Percentiles rank a stretch among this genome's conserved stretches.
Evolutionary conservation across 1,139 yeast species (phyloP).

Genomic region (Saccharomyces hybrid): DNA sequence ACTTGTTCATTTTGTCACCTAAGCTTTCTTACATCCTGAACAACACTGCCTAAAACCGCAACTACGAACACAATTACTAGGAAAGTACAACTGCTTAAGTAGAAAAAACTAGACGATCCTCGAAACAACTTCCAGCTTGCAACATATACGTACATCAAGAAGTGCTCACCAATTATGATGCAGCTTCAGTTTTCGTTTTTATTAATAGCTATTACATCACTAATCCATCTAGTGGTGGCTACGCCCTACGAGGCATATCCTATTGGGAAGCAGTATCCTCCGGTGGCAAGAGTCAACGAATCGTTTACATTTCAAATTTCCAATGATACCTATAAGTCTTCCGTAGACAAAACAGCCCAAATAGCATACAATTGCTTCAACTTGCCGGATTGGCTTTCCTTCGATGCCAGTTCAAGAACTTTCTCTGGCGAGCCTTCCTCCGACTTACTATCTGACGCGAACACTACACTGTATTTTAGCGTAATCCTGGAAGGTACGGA

Average conservation of each 20-base stretch:
- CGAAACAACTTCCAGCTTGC: too few species aligned
- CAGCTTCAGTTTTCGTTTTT: too few species aligned
- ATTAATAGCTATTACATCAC: too few species aligned
- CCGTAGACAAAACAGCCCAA: constrained; percentile 33
- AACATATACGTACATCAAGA: too few species aligned
- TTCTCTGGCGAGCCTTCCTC: constrained; percentile 62
- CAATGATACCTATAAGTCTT: constrained; percentile 58
- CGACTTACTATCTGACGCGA: constrained; percentile 37
- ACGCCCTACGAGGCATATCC: constrained; percentile 67
- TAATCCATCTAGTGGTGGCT: constrained; percentile 12
- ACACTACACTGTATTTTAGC: constrained; percentile 32
- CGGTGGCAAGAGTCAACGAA: constrained; percentile 68
- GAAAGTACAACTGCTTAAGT: too few species aligned
- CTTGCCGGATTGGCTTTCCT: constrained; percentile 71
- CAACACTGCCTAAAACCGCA: too few species aligned
- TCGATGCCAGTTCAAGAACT: constrained; percentile 54
- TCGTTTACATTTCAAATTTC: constrained; percentile 63
- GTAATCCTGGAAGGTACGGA: constrained; percentile 63
- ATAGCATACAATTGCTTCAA: constrained; percentile 50
- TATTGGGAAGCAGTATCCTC: constrained; percentile 73
- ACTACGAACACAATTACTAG: too few species aligned
- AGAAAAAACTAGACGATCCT: too few species aligned
- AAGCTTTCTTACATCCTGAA: too few species aligned
- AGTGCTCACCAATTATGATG: too few species aligned
- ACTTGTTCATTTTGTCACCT: too few species aligned